Evolutionary conservation across 2,329 filamentous ascomycete species (phyloP), one percentile per base, ranked within the genome.

Genomic region (Monosporascus sp.): DNA sequence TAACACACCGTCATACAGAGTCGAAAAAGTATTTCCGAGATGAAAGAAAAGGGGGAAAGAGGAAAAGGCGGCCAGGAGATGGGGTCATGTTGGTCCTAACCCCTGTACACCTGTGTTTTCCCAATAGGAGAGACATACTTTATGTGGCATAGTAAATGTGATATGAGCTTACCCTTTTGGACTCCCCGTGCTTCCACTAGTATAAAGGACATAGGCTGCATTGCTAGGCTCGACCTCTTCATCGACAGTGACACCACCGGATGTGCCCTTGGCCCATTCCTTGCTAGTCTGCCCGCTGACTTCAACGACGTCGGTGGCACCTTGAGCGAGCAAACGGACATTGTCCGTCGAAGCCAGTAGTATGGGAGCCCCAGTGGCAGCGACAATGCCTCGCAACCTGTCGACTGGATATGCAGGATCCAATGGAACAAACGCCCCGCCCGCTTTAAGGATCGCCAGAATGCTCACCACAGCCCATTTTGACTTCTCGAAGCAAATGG

Each of bases 181-280:
- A 22, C 65, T 66, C 7, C 76, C 76, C 2, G 76, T 79, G 27
- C 73, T 76, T 27, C 77, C 73, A 31, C 76, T 77, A 34, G 77
- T 80, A 60, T 78, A 79, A 63, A 78, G 74, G 56, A 77, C 75
- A 27, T 63, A 64, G 16, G 57, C 56, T n/a, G 49, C 47, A 38
- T 61, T 54, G 20, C 40, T 20, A 27, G 54, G 52, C 2, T 20
- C 37, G 1, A 50, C 54, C 16, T 26, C 27, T 27, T 37, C 17
- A 9, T 48, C 41, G 16, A 56, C 27, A 20, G n/a, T 26, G 22
- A 51, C n/a, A 20, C 24, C 26, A 49, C n/a, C 27, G 19, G 20
- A 24, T 19, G 8, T n/a, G 38, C 17, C 20, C 20, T 44, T 20
- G 5, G 20, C 11, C n/a, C 41, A 44, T 44, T 44, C n/a, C 41